phyloP scores from a whole-genome alignment of 345 rosid genomes.

The Rubroshorea leprosula region DNA sequence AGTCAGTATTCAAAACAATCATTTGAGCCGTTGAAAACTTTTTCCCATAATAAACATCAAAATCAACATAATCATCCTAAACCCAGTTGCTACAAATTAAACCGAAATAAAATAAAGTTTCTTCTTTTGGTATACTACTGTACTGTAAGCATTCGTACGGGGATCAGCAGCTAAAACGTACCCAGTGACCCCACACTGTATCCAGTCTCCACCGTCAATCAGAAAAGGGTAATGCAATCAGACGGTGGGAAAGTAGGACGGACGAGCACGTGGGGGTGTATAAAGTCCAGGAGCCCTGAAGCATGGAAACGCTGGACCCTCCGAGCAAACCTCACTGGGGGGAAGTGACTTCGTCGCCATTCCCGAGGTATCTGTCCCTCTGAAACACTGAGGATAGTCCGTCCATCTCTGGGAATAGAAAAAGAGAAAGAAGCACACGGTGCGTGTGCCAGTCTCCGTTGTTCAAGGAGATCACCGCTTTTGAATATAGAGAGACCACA shows the following conservation, averaged over 20 bases:
- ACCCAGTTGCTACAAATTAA: no score
- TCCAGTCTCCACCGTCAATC: background rate
- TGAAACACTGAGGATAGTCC: background rate
- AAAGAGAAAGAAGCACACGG: background rate
- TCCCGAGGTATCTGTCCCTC: slow-evolving; percentile 33
- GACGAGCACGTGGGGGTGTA: slow-evolving; percentile 16
- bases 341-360: slow-evolving; percentile 42
- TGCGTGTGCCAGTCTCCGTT: slow-evolving; percentile 41
- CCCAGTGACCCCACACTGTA: background rate
- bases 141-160: no score
- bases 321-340: slow-evolving; percentile 29
- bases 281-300: background rate
- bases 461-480: slow-evolving; percentile 48
- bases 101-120: no score
- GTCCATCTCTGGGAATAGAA: background rate
- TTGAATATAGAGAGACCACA: no score
- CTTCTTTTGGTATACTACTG: no score
- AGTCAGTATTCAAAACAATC: no score
- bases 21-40: no score
- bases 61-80: no score
- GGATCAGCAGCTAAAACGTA: background rate
- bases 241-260: slow-evolving; percentile 11
- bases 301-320: slow-evolving; percentile 19
- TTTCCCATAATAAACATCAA: no score
- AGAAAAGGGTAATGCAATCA: background rate